phyloP scores from a whole-genome alignment of 2,329 filamentous ascomycete species.

The Phaeosphaeria sp. region DNA sequence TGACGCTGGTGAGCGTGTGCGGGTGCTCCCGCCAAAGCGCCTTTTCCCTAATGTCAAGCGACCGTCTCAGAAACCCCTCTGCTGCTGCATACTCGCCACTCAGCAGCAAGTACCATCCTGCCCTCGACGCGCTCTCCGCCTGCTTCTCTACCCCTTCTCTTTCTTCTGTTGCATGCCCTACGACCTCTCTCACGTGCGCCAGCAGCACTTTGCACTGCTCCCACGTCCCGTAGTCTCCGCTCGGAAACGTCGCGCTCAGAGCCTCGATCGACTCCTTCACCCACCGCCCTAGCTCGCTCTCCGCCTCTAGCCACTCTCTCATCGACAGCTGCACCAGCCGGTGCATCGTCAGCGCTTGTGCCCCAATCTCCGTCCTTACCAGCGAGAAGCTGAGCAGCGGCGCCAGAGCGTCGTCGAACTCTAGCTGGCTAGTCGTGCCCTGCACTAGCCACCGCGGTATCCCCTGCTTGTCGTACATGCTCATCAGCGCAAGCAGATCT shows the following conservation, averaged over 20 bases:
- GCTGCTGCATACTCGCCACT: conserved; percentile 11
- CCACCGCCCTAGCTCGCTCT: conserved; percentile 7
- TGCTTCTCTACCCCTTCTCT: conserved; percentile 5
- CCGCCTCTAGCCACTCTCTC: conserved; percentile 13
- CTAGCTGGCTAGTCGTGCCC: conserved; percentile 9
- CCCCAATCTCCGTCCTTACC: conserved; percentile 12
- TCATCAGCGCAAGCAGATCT: conserved; percentile 50
- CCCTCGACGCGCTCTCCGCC: conserved; percentile 6
- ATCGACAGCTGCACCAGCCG: conserved; percentile 19
- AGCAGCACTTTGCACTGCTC: conserved; percentile 9
- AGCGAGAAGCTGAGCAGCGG: conserved; percentile 18
- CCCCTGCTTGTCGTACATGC: conserved; percentile 21
- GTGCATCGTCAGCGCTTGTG: conserved; percentile 16
- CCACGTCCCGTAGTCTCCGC: conserved; percentile 14
- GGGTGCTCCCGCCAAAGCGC: conserved; percentile 11
- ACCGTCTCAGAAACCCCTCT: conserved; percentile 7
- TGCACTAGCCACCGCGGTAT: conserved; percentile 17
- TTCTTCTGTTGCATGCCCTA: conserved; percentile 5
- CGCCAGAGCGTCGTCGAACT: conserved; percentile 17
- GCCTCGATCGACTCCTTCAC: conserved; percentile 9
- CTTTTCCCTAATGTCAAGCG: conserved; percentile 9
- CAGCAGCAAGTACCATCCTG: conserved; percentile 14
- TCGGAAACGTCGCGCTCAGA: conserved; percentile 13
- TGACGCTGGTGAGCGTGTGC: conserved; percentile 10
- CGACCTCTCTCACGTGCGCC: conserved; percentile 11